Percentiles rank a stretch among this genome's conserved stretches.
These are phyloP conservation scores for Crithidia expoeki DNA, from an alignment of 208 protist genomes.

Conservation along the genomic window DNA sequence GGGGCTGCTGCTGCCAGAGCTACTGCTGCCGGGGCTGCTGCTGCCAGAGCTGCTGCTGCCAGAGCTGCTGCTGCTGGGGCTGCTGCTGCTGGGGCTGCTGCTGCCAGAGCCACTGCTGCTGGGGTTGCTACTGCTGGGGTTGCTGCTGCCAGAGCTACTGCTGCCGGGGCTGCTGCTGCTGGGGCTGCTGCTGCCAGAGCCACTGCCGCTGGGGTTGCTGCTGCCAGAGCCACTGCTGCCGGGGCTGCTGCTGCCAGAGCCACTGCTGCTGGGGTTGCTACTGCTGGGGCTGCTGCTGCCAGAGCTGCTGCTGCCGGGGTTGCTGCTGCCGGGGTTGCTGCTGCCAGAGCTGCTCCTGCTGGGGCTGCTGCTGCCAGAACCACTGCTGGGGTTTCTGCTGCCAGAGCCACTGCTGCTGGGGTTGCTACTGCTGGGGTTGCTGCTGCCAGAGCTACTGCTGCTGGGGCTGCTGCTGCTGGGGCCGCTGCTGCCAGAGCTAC, in stretches of 20 bases:
- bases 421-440: too few relatives aligned
- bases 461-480: neutral
- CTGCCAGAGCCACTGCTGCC: too few relatives aligned
- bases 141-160: neutral
- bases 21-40: too few relatives aligned
- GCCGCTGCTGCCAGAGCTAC: neutral
- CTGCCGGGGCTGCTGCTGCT: neutral
- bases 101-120: neutral
- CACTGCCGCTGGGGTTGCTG: too few relatives aligned
- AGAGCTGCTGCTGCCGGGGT: too few relatives aligned
- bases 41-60: too few relatives aligned
- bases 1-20: neutral
- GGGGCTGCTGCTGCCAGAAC: neutral
- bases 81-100: neutral
- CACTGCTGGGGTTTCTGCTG: too few relatives aligned
- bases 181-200: neutral
- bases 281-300: neutral
- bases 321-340: too few relatives aligned
- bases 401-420: neutral
- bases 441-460: too few relatives aligned
- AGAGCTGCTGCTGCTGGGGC: slow-evolving; percentile 1
- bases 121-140: neutral
- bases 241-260: neutral
- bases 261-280: neutral
- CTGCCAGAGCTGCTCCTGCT: neutral